Evolutionary conservation across 805 yeast species (phyloP), one percentile per base, ranked within the genome.

Genomic region (Tetrapisispora namnaoensis): DNA sequence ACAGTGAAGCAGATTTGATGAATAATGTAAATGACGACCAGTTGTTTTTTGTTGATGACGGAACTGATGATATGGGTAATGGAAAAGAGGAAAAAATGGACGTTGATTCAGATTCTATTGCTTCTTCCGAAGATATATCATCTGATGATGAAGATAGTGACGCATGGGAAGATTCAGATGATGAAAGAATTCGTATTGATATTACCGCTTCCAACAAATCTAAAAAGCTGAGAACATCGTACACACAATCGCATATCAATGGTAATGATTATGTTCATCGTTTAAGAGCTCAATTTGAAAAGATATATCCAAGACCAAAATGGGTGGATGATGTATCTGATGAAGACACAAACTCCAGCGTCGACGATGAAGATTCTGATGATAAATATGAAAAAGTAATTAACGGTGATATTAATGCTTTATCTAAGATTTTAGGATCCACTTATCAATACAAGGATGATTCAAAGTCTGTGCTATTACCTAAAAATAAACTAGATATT

Each of bases 101-200:
- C 50, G 74, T 78, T 13, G 86, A 80, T 60, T 79, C 74, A 3
- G 74, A 59, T 16, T 66, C 56, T 8, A 64, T 53, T 8, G 60
- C 58, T 21, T 70, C 65, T 13, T 65, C 58, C 7, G 69, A 59
- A 20, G 62, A 46, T 14, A 37, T 51, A 16, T 67, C 59, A 21
- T 72, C 67, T 38, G 67, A 53, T 8, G 62, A 59, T n/a, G 68
- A 56, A 34, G 66, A 60, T 2, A 57, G 55, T 11, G 73, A 72
- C 48, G 88, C 82, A 2, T 93, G 99, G 99, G 65, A 65, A 16
- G 99, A 93, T 68, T 83, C 95, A 50, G 98, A 90, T 59, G 99
- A 93, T 64, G 98, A 90, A 53, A 73, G 72, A 41, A 55, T 86
- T 24, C 68, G 70, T 20, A 73, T 91, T 7, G 78, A 93, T 1